A percentile compares a stretch with the other conserved stretches of the same genome.
phyloP scores from a whole-genome alignment of 768 basidiomycete species.

The Agaricus blazei region DNA sequence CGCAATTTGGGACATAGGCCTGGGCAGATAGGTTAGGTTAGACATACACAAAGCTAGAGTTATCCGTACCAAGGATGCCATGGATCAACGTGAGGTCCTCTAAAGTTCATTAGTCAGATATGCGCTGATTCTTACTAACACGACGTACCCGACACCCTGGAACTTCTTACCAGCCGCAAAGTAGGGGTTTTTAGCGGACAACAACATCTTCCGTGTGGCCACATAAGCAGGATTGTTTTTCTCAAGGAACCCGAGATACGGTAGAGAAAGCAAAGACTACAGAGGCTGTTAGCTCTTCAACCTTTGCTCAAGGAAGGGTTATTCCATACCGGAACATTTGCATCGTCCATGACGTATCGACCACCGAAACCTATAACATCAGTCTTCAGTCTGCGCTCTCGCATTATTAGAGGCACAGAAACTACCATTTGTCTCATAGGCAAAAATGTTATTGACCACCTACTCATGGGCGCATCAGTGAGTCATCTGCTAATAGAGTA shows the following conservation, averaged over 20 bases:
- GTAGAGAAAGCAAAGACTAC: conserved; percentile 72
- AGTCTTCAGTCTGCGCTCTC: background rate
- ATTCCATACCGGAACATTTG: conserved; percentile 68
- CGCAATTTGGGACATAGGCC: conserved; percentile 80
- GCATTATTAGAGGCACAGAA: background rate
- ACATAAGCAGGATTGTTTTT: conserved; percentile 53
- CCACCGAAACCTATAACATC: conserved; percentile 51
- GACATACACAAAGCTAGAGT: background rate
- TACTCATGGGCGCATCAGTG: conserved; percentile 17
- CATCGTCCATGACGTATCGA: conserved; percentile 80
- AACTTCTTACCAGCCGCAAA: conserved; percentile 59
- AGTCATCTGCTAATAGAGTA: background rate
- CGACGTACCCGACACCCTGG: conserved; percentile 60
- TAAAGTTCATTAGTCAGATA: conserved; percentile 16
- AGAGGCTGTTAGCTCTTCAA: background rate
- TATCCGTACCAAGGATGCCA: conserved; percentile 61
- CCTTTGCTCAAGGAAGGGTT: background rate
- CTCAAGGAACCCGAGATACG: conserved; percentile 73
- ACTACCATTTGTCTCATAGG: conserved; percentile 72
- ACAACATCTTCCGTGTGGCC: conserved; percentile 55
- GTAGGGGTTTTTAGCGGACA: conserved; percentile 68
- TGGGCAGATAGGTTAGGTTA: conserved; percentile 16
- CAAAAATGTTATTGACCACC: conserved; percentile 63
- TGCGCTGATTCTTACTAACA: background rate
- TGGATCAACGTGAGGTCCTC: conserved; percentile 70